Percentiles rank a stretch among this genome's conserved stretches.
Conservation (phyloP, 441 rosid genomes). For the Erysimum cheiri region DNA sequence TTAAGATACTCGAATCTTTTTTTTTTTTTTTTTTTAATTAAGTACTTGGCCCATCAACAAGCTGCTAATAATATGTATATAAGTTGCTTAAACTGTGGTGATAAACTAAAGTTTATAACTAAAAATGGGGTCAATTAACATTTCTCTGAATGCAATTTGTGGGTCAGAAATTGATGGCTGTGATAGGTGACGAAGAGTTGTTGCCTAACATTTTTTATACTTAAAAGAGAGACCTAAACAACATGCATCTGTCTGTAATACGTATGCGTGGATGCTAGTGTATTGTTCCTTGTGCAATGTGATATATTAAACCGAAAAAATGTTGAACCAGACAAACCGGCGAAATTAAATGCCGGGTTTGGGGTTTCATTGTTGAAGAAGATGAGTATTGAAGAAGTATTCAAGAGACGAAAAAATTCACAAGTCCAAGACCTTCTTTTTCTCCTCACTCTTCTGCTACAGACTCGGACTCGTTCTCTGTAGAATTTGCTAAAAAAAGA, state of each 20-base stretch:
- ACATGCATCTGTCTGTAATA: not conserved
- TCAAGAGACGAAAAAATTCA: constrained; percentile 38
- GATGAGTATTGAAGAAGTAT: constrained; percentile 23
- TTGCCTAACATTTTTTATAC: not conserved
- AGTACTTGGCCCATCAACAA: not conserved
- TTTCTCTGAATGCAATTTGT: no score
- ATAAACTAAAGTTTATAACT: no score
- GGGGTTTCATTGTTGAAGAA: constrained; percentile 9
- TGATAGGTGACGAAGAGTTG: not conserved
- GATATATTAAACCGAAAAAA: not conserved
- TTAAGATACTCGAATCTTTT: not conserved
- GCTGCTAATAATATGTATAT: not conserved
- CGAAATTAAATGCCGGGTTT: constrained; percentile 14
- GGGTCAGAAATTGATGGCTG: not conserved
- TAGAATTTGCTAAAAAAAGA: constrained; percentile 28
- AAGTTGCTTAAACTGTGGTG: not conserved
- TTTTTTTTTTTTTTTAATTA: no score
- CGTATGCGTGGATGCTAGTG: not conserved
- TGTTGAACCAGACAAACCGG: constrained; percentile 5
- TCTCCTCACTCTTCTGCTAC: constrained; percentile 50
- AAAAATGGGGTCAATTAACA: no score
- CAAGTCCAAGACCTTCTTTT: constrained; percentile 34
- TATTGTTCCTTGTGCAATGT: not conserved
- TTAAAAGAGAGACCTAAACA: not conserved
- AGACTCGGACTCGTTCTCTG: constrained; percentile 50